Conservation (phyloP, 306 rosid genomes). For the Luffa acutangula region DNA sequence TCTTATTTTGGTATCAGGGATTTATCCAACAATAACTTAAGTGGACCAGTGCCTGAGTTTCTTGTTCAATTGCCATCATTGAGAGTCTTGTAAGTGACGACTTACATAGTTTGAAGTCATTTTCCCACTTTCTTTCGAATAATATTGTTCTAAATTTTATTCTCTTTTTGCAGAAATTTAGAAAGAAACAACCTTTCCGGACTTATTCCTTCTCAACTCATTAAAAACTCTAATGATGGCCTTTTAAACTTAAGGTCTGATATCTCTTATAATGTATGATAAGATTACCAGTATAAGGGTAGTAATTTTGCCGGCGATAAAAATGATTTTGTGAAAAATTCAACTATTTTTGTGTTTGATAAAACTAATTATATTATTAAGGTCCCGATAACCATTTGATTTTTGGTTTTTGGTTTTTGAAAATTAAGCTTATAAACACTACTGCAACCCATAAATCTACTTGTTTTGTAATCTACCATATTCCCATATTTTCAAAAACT, state of each 20-base stretch:
- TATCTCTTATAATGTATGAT: not conserved
- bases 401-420: too few relatives aligned
- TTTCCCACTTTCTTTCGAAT: not conserved
- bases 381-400: too few relatives aligned
- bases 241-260: slow-evolving; percentile 24
- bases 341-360: too few relatives aligned
- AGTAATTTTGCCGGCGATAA: too few relatives aligned
- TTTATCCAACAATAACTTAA: slow-evolving; percentile 7
- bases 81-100: slow-evolving; percentile 21
- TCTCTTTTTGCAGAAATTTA: slow-evolving; percentile 14
- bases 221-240: slow-evolving; percentile 13
- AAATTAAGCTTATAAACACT: too few relatives aligned
- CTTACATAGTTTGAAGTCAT: not conserved
- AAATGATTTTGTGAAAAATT: too few relatives aligned
- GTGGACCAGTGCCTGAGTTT: slow-evolving; percentile 17
- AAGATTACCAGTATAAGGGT: too few relatives aligned
- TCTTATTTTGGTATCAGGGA: slow-evolving; percentile 14
- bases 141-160: not conserved
- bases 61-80: slow-evolving; percentile 18
- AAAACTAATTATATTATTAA: too few relatives aligned
- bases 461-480: too few relatives aligned
- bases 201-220: slow-evolving; percentile 17
- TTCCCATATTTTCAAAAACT: too few relatives aligned
- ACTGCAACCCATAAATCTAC: too few relatives aligned
- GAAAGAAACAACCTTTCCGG: slow-evolving; percentile 24